Base-by-base conservation (phyloP, 2,329 filamentous ascomycete genomes). In the Metarhizium guizhouense region DNA sequence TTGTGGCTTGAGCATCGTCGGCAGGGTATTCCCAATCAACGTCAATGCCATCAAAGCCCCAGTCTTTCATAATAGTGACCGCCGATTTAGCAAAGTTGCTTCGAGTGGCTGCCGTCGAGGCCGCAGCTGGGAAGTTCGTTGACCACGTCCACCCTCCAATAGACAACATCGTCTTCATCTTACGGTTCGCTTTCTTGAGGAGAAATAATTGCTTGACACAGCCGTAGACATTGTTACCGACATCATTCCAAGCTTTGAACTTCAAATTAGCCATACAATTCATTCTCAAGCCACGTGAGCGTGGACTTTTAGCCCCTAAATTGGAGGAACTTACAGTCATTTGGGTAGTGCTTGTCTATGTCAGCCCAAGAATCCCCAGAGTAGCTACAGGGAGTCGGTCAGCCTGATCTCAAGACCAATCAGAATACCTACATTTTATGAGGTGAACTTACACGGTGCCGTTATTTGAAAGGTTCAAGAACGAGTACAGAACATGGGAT, bases 141-240 rank as follows among this genome's bases (percentile, higher is more conserved):
- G 87, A 90, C 70, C 89, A 94, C 0, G 88, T 91, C 87, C 87
- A 95, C 34, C 91, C 90, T 51, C 91, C 91, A 60, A 96, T 90
- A 51, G 83, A 88, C 4, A 95, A 78, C 25, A 95, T 75, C 1
- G 87, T 78, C 67, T 95, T 95, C 54, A 95, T 70, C 50, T 89
- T 81, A 16, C 90, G 84, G 68, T 95, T 86, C 56, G 77, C 70
- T 68, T 92, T 85, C 73, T 95, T 95, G 47, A 90, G 75, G 7
- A 88, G 72, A 67, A 82, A 90, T 1, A 95, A 75, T 64, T 95
- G 88, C 72, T 94, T 94, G 54, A 90, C 70, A 66, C 85, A 88
- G 43, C 91, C 91, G 62, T 93, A 94, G 50, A 87, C 82, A 66
- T 95, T 94, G 58, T 76, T 86, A 6, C 86, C 78, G 0, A 69